These are phyloP conservation scores for Salvia sclarea DNA, from an alignment of 305 asterid genomes.

Conservation along the genomic window DNA sequence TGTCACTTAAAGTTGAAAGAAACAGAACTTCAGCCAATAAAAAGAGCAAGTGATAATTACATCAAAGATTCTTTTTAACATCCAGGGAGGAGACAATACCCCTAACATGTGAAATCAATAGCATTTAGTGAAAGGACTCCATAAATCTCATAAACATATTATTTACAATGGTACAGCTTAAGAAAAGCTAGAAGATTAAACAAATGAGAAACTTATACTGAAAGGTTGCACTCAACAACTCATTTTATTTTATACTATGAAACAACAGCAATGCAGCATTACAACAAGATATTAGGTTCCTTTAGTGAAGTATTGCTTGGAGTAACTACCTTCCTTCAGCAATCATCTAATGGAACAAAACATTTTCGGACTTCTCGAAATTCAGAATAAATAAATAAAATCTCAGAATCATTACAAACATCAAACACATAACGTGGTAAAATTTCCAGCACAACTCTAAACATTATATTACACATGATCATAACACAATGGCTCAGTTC, in stretches of 20 bases:
- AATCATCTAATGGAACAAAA: not conserved
- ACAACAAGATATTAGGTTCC: not conserved
- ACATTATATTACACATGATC: not conserved
- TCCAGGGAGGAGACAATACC: not conserved
- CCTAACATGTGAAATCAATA: not conserved
- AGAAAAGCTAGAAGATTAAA: conserved; percentile 4
- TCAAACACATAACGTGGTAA: not conserved
- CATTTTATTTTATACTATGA: not conserved
- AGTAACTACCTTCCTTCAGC: not conserved
- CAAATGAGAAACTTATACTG: not conserved
- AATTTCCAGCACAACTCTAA: conserved; percentile 3
- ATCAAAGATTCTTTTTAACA: not conserved
- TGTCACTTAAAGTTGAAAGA: conserved; percentile 8
- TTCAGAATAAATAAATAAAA: not conserved
- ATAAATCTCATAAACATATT: not conserved
- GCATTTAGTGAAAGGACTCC: not conserved
- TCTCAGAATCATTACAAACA: not conserved
- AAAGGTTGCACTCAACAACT: not conserved
- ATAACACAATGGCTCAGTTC: not conserved
- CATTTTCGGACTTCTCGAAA: not conserved
- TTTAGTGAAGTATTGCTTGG: not conserved
- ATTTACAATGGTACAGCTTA: not conserved
- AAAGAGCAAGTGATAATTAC: conserved; percentile 1
- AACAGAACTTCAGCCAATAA: conserved; percentile 14
- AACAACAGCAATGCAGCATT: not conserved